Evolutionary conservation across 345 rosid genomes (phyloP), one percentile per base, ranked within the genome.

Genomic region (Brassica incana): DNA sequence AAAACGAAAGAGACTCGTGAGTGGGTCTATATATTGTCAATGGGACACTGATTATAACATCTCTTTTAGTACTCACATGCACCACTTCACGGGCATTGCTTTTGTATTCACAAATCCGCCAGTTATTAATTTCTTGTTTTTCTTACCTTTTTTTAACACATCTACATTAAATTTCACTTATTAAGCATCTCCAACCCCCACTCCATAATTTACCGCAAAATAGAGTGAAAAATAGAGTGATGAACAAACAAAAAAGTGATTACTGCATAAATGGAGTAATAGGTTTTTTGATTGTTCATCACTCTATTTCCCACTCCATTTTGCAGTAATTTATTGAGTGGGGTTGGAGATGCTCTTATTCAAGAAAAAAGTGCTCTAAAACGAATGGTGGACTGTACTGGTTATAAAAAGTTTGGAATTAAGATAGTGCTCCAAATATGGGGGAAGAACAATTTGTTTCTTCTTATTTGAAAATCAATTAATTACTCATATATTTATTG

Each of bases 41-140:
- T 81, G 80, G 85, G 83, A 79, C 90, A 89, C 85, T 90, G 99
- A 91, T 84, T 87, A 78, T 81, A 87, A 91, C 99, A 88, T 87
- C 85, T 86, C 99, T 80, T 83, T 80, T 84, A 82, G 84, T 80
- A 83, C 74, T 92, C 99, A 95, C 99, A 91, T 95, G 98, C 98
- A 85, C 52, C 82, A 43, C 81, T 89, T 95, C 99, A 95, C 97
- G 99, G 98, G 91, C 85, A 77, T 50, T 18, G 63, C 81, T 82
- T 88, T 87, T 87, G 85, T 86, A 84, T 84, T 83, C 83, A 68
- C 84, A 73, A 68, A 43, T 35, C 74, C 72, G 40, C 65, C 20
- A 40, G 74, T 75, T 59, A 77, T 79, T 79, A 68, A 75, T 80
- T 81, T 40, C 10, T 72, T 75, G 64, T 76, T 20, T 33, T 16